Base-by-base conservation (phyloP, 768 basidiomycete species). In the Podaxis carcinomalis region DNA sequence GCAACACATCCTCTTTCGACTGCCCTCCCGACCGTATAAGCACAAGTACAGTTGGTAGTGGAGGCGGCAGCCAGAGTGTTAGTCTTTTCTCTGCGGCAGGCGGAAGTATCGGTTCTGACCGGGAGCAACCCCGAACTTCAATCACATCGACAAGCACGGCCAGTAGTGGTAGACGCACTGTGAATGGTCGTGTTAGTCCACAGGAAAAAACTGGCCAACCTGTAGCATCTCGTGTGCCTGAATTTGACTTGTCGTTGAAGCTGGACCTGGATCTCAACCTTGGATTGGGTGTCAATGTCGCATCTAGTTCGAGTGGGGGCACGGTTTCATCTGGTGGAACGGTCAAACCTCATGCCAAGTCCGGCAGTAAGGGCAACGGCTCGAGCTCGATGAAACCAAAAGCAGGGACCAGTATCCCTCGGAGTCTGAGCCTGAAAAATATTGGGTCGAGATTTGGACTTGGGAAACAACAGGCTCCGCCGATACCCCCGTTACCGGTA, bases 341-440 rank as follows among this genome's bases (percentile, higher is more conserved):
- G 50, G 16, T 13, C 14, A 59, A 51, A 51, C 35, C 57, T 39
- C 21, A 19, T 9, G 40, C 28, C 27, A 44, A 44, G 42, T 19
- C 11, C 6, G 42, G n/a, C 19, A 16, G 16, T 6, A 16, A n/a
- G n/a, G 32, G 7, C 23, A 11, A 25, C 21, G 44, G 14, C 28
- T n/a, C 55, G 25, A 9, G 25, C 49, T 52, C 14, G 25, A 25
- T n/a, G 13, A 60, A 46, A 14, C 21, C 35, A 6, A 53, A 32
- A 37, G 28, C 19, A 4, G 27, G 51, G 39, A 36, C 44, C 23
- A 27, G 21, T 14, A 35, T 55, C 44, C 19, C 59, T 7, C 52
- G 59, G 28, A 61, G 59, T 61, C 52, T 61, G 10, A 61, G 59
- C 14, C 44, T 61, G 52, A 61, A 55, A 35, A 61, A 55, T 27